Evolutionary conservation across 495 filamentous ascomycete genomes (phyloP), one percentile per base, ranked within the genome.

Genomic region (Cercophora samala): DNA sequence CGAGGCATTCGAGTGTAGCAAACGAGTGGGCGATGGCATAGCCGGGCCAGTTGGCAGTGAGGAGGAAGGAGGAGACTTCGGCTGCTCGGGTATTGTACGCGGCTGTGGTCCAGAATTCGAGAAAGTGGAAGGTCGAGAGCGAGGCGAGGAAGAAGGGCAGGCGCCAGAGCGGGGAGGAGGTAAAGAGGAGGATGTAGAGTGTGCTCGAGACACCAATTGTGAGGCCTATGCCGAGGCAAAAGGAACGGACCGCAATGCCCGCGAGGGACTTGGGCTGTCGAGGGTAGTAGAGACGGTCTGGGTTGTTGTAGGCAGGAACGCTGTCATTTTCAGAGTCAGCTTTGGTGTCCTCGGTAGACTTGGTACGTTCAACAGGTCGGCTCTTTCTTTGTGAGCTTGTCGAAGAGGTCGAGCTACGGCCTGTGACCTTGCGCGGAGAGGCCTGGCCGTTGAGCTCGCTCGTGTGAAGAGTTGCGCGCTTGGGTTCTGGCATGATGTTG

Each of bases 81-180:
- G 92, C 93, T n/a, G 83, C 78, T 46, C 80, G 76, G 0, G 92
- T 91, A 79, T 97, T 98, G 78, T 90, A 91, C 23, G 78, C 79
- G 25, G 95, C 95, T 0, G 94, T 97, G 60, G 87, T 89, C 81
- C 85, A 94, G 83, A 91, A 99, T 79, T 99, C 95, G 77, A 99
- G 89, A 80, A 96, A 96, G 79, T 99, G 95, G 84, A 97, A 97
- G 64, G 90, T 74, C 18, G 88, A 86, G 64, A 99, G 88, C 25
- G 87, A 77, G 58, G 83, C 78, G 73, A 93, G 70, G 81, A 99
- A 97, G 82, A 92, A 89, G 19, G 92, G 88, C 1, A 90, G 75
- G 67, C 95, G 91, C 93, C 93, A 97, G 68, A 93, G 83, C 0
- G 85, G 81, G 26, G 77, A 73, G 26, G 74, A 58, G 29, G 72